These are phyloP conservation scores for Rhododendron williamsianum DNA, from an alignment of 148 eudicot species.

Conservation along the genomic window DNA sequence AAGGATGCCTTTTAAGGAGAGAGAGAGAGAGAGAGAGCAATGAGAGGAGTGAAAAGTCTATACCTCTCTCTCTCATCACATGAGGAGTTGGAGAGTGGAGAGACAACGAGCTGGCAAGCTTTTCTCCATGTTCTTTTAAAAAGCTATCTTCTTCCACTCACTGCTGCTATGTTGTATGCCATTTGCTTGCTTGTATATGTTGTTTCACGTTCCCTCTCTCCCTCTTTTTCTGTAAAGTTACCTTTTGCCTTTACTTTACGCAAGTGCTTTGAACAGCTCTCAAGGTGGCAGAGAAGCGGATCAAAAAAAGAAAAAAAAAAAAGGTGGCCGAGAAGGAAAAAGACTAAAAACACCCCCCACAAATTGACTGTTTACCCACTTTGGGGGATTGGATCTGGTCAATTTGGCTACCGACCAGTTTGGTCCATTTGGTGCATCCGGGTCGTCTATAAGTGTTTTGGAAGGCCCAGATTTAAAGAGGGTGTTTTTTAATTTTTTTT, in stretches of 20 bases:
- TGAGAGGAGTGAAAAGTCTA: neutral
- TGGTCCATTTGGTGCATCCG: no score
- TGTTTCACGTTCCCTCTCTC: neutral
- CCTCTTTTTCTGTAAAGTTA: neutral
- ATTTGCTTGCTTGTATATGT: neutral
- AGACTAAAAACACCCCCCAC: no score
- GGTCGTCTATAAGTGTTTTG: no score
- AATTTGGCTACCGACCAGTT: no score
- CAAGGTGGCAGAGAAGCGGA: neutral
- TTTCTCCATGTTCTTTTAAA: slow-evolving; percentile 36
- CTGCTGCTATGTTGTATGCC: slow-evolving; percentile 24
- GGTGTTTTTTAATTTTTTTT: no score
- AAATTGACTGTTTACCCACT: no score
- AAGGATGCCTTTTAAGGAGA: slow-evolving; percentile 24
- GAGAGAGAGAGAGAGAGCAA: neutral
- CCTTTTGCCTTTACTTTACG: slow-evolving; percentile 1
- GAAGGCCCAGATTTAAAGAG: no score
- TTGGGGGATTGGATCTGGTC: no score
- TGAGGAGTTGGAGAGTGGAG: slow-evolving; percentile 14
- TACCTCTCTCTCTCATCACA: slow-evolving; percentile 10
- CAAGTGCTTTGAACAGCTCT: neutral
- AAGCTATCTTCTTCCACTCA: slow-evolving; percentile 26
- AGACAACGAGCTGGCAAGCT: slow-evolving; percentile 42
- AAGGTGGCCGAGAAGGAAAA: no score
- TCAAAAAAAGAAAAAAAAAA: no score